Evolutionary conservation across 441 rosid species (phyloP).

Genomic region (Aquilaria agallochum): DNA sequence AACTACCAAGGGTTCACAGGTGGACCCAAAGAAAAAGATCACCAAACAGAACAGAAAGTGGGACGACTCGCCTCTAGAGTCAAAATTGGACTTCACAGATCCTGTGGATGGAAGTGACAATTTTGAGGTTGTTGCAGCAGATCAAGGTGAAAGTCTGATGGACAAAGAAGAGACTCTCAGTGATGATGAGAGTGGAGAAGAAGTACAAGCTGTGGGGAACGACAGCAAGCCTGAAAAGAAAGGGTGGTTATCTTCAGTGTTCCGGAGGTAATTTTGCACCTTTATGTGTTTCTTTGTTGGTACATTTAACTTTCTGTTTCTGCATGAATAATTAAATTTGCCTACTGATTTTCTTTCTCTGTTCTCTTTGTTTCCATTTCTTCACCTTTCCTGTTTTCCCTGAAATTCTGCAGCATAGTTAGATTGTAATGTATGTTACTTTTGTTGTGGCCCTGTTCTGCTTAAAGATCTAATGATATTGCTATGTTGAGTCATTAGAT

Average conservation of each 20-base stretch:
- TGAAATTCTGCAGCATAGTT: too few species aligned
- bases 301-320: neutral
- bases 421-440: too few species aligned
- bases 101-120: constrained; percentile 44
- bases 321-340: too few species aligned
- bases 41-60: constrained; percentile 91
- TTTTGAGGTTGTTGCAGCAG: constrained; percentile 63
- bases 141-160: constrained; percentile 98
- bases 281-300: constrained; percentile 2
- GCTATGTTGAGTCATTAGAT: too few species aligned
- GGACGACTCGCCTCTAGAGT: constrained; percentile 71
- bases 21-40: constrained; percentile 70
- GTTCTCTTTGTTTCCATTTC: constrained; percentile 10
- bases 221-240: constrained; percentile 73
- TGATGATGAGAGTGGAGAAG: constrained; percentile 78
- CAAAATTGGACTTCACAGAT: constrained; percentile 84
- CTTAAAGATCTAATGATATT: too few species aligned
- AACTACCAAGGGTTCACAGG: constrained; percentile 64
- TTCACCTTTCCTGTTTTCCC: neutral
- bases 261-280: constrained; percentile 62
- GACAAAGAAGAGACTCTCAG: constrained; percentile 86
- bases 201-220: constrained; percentile 52
- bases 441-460: too few species aligned
- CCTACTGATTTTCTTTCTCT: constrained; percentile 2
- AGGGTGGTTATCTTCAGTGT: constrained; percentile 96